Conservation (phyloP, 1,284 basidiomycete genomes). For the Wolfiporia cocos region DNA sequence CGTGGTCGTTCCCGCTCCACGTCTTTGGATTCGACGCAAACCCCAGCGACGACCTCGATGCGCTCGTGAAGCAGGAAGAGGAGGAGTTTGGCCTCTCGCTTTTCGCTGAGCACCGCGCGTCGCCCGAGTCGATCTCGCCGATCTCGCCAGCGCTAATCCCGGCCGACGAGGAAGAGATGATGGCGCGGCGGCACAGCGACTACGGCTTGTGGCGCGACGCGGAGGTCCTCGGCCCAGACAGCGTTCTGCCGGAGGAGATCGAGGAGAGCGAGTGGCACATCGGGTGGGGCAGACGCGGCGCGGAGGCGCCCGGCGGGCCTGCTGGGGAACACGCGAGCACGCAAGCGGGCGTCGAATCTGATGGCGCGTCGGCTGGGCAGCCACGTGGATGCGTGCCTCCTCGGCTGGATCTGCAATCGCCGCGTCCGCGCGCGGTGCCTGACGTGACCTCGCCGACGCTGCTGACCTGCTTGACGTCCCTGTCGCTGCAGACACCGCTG, state of each 20-base stretch:
- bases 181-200: slow-evolving; percentile 14
- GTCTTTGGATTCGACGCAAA: slow-evolving; percentile 4
- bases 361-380: slow-evolving; percentile 1
- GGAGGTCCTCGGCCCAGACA: slow-evolving; percentile 44
- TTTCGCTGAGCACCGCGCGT: slow-evolving; percentile 10
- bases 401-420: slow-evolving; percentile 6
- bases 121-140: slow-evolving; percentile 13
- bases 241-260: slow-evolving; percentile 37
- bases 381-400: slow-evolving; percentile 3
- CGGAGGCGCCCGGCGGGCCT: background rate
- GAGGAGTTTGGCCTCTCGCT: slow-evolving; percentile 16
- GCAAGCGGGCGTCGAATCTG: background rate
- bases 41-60: slow-evolving; percentile 7
- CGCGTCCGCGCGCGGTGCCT: slow-evolving; percentile 2
- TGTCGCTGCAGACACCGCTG: slow-evolving; percentile 13
- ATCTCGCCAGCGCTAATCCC: slow-evolving; percentile 17
- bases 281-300: slow-evolving; percentile 3
- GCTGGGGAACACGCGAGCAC: slow-evolving; percentile 10
- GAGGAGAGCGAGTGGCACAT: slow-evolving; percentile 35
- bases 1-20: slow-evolving; percentile 42
- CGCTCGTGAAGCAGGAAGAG: slow-evolving; percentile 30
- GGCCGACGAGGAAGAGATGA: slow-evolving; percentile 12
- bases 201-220: slow-evolving; percentile 38
- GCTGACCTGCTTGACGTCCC: slow-evolving; percentile 17
- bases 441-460: slow-evolving; percentile 18